phyloP scores from a whole-genome alignment of 768 basidiomycete species.

The Royoungia palumana region DNA sequence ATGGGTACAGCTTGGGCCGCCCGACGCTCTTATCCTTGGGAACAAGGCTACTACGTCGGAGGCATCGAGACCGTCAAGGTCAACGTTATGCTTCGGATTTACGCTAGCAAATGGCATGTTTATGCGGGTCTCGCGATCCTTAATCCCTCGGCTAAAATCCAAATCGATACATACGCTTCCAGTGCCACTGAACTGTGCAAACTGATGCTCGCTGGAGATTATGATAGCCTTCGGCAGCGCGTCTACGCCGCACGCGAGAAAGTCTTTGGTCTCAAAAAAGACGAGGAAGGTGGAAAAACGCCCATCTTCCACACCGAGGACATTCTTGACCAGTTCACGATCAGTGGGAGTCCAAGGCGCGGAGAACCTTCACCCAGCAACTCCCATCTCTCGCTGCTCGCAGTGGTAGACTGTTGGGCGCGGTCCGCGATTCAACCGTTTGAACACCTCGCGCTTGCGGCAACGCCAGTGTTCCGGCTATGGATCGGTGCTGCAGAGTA shows the following conservation, averaged over 20 bases:
- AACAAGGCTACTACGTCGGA: conserved; percentile 89
- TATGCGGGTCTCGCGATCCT: conserved; percentile 98
- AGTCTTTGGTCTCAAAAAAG: conserved; percentile 62
- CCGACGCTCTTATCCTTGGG: conserved; percentile 85
- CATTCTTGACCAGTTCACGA: conserved; percentile 87
- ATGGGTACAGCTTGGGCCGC: conserved; percentile 98
- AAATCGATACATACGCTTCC: conserved; percentile 89
- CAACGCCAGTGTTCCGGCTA: conserved; percentile 92
- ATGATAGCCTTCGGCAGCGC: conserved; percentile 57
- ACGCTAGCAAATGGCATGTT: conserved; percentile 97
- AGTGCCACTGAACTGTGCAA: conserved; percentile 90
- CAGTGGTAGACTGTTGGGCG: conserved; percentile 99
- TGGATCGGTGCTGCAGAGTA: conserved; percentile 98
- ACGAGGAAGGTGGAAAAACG: conserved; percentile 27
- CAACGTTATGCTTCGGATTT: conserved; percentile 94
- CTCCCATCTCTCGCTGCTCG: conserved; percentile 89
- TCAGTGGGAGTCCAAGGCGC: conserved; percentile 45
- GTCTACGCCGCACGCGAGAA: conserved; percentile 68
- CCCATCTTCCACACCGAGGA: conserved; percentile 84
- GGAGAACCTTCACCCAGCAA: conserved; percentile 39
- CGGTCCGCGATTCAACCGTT: conserved; percentile 83
- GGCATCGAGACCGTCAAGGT: conserved; percentile 97
- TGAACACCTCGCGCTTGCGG: conserved; percentile 87
- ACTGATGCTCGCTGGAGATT: conserved; percentile 74
- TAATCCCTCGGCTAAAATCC: conserved; percentile 83